Evolutionary conservation across 2,329 filamentous ascomycete species (phyloP), one percentile per base, ranked within the genome.

Genomic region (Penicillium nordicum): DNA sequence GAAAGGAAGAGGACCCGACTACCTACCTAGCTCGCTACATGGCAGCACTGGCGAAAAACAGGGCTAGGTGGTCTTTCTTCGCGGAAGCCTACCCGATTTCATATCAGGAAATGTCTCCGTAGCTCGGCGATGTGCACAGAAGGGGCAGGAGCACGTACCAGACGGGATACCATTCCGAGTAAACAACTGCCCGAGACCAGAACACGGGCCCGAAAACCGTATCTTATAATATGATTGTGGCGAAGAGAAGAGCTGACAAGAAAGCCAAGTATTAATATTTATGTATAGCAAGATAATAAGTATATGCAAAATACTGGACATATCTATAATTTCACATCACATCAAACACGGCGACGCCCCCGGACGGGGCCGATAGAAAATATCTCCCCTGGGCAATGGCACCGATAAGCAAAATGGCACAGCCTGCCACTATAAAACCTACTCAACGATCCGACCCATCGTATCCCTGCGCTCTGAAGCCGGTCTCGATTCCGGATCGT

Each of bases 401-500:
- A 23, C 25, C 8, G 34, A 34, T 14, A 44, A 14, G 18, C 16
- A 40, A 47, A 38, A 30, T 30, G 27, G 10, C 27, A 32, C 6
- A n/a, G 6, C 8, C 12, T 30, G 3, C 7, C 34, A 18, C 14
- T 12, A 11, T 16, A 14, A 21, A 55, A 27, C 38, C 37, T 50
- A 56, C 42, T 56, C 53, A n/a, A 55, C n/a, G 32, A 57, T 57
- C 10, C 41, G 50, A 18, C 49, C 49, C 53, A 56, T 56, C 3
- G 21, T 23, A 4, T 56, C 53, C 29, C 36, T 40, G 16, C 52
- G 46, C 23, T 50, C 45, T 12, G 46, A 38, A 4, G 1, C 38
- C 12, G 52, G 52, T 8, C 52, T 43, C 3, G 38, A 27, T 12
- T 14, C 54, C 18, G 59, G 58, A 11, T 72, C 70, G 14, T 74